A percentile compares a stretch with the other conserved stretches of the same genome.
These are phyloP conservation scores for Aspergillus carlsbadensis DNA, from an alignment of 495 filamentous ascomycete species.

Conservation along the genomic window DNA sequence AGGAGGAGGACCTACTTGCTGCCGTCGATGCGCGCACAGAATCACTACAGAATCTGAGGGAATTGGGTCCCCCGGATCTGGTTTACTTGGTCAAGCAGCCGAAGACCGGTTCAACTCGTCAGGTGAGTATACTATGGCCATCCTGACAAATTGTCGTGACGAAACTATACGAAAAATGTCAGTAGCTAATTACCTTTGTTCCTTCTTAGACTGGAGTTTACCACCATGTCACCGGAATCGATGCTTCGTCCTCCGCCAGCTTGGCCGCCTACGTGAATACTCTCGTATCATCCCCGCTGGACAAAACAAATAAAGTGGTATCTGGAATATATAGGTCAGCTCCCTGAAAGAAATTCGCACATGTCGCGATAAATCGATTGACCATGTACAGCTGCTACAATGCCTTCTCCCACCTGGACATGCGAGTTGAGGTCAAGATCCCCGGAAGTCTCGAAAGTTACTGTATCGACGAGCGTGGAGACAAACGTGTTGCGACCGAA, in stretches of 20 bases:
- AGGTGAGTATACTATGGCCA: constrained; percentile 39
- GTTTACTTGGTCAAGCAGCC: constrained; percentile 93
- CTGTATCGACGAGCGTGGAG: constrained; percentile 93
- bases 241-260: constrained; percentile 95
- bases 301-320: constrained; percentile 85
- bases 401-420: constrained; percentile 96
- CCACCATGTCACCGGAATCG: constrained; percentile 96
- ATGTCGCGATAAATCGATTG: constrained; percentile 16
- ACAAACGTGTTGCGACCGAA: constrained; percentile 88
- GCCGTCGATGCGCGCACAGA: constrained; percentile 90
- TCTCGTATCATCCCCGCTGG: constrained; percentile 82
- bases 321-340: constrained; percentile 89
- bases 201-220: constrained; percentile 76
- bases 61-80: constrained; percentile 92
- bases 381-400: constrained; percentile 81
- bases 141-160: neutral
- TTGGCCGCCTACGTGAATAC: constrained; percentile 98
- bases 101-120: constrained; percentile 49
- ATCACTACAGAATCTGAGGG: constrained; percentile 74
- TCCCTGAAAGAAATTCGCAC: neutral
- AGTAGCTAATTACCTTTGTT: constrained; percentile 4
- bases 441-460: constrained; percentile 94
- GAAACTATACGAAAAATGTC: neutral
- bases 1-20: constrained; percentile 79
- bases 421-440: constrained; percentile 96